Percentiles rank a stretch among this genome's conserved stretches.
phyloP scores from a whole-genome alignment of 2,329 filamentous ascomycete genomes.

The Phoma sp. region DNA sequence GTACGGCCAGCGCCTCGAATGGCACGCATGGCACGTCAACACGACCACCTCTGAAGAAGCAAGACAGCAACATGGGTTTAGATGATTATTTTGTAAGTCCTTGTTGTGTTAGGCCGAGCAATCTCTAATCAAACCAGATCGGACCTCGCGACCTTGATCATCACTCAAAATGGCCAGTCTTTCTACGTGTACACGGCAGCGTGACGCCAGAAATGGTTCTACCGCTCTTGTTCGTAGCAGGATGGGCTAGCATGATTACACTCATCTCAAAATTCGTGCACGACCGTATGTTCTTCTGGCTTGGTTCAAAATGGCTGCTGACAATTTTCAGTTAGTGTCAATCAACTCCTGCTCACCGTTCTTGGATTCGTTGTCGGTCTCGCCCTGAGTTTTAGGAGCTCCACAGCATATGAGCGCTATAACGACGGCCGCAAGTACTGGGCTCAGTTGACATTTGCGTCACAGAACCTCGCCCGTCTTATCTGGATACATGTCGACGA shows the following conservation, averaged over 20 bases:
- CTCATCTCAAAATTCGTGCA: conserved; percentile 51
- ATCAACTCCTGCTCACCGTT: conserved; percentile 72
- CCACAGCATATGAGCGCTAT: conserved; percentile 75
- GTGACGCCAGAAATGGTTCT: conserved; percentile 76
- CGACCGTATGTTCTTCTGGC: conserved; percentile 24
- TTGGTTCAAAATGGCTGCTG: background rate
- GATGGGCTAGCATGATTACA: conserved; percentile 71
- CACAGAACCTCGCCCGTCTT: conserved; percentile 68
- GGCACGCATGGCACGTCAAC: conserved; percentile 6
- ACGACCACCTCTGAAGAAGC: conserved; percentile 24
- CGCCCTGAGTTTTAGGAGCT: conserved; percentile 74
- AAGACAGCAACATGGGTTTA: conserved; percentile 44
- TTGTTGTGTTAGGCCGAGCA: background rate
- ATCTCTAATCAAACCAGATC: conserved; percentile 27
- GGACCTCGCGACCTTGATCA: conserved; percentile 72
- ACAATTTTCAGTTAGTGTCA: conserved; percentile 58
- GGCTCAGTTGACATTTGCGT: conserved; percentile 62
- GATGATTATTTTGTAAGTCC: conserved; percentile 50
- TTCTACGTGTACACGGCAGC: conserved; percentile 75
- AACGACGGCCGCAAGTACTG: conserved; percentile 67
- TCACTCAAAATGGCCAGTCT: conserved; percentile 77
- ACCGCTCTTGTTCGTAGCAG: conserved; percentile 67
- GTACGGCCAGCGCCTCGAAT: conserved; percentile 23
- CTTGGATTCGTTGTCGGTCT: conserved; percentile 82
- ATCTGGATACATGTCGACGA: conserved; percentile 82